Evolutionary conservation across 179 eudicot genomes (phyloP).

Genomic region (Dionaea muscipula): DNA sequence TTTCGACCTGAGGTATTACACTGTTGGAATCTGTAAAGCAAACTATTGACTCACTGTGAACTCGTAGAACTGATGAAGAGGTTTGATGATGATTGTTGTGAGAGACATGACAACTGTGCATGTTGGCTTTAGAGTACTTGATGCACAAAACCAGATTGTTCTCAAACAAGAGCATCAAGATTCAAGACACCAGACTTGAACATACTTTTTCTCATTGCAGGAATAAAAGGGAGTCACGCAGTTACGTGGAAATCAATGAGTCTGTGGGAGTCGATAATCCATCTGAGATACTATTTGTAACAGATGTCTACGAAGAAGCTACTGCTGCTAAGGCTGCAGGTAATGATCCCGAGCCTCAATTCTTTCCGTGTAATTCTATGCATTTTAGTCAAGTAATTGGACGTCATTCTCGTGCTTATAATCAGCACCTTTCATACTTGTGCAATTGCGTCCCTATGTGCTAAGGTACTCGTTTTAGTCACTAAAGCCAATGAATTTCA

Average conservation of each 20-base stretch:
- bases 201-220: constrained; percentile 21
- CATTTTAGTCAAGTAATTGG: too few relatives aligned
- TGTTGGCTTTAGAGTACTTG: not conserved
- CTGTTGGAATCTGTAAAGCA: too few relatives aligned
- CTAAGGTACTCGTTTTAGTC: too few relatives aligned
- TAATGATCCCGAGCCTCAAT: constrained; percentile 11
- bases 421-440: too few relatives aligned
- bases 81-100: not conserved
- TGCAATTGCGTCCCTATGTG: too few relatives aligned
- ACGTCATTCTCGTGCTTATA: too few relatives aligned
- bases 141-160: not conserved
- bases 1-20: too few relatives aligned
- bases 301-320: constrained; percentile 88
- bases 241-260: constrained; percentile 61
- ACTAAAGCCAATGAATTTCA: not conserved
- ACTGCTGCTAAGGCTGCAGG: constrained; percentile 91
- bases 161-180: too few relatives aligned
- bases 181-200: not conserved
- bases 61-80: not conserved
- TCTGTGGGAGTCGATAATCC: constrained; percentile 75
- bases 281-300: constrained; percentile 61
- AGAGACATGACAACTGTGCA: not conserved
- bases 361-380: too few relatives aligned
- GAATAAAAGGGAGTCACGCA: constrained; percentile 68
- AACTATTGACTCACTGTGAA: too few relatives aligned